Base-by-base conservation (phyloP, 257 asterid species). In the Forsythia viridissima region DNA sequence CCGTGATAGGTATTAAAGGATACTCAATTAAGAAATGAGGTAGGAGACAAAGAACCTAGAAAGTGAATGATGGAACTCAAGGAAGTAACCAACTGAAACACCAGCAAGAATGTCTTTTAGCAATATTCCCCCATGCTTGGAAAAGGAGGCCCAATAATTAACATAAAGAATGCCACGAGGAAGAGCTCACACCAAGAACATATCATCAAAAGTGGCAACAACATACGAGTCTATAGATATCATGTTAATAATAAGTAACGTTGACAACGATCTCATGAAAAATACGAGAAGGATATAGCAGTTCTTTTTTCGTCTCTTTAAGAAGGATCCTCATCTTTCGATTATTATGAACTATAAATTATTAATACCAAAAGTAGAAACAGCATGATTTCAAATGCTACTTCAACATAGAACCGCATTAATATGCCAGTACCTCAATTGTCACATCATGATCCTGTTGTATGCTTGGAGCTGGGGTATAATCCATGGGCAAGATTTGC, bases 361-460 rank as follows among this genome's bases (percentile, higher is more conserved):
- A 30, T 30, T 30, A 18, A 57, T 57, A 6, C 3, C 66, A 57
- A 18, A 55, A 57, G n/a, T 63, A 6, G 39, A 63, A 46, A 24
- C 13, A 59, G 8, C 36, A 59, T 21, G 16, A 24, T 20, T 61
- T 61, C n/a, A 20, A 66, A 52, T 30, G 13, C 39, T 12, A 0
- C 30, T 21, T 15, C 12, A 48, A 61, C 20, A 46, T 8, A 57
- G 67, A 7, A 61, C 13, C 15, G 0, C 7, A 41, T 24, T 6
- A 36, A 44, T 59, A 40, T 5, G 69, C 44, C 21, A 65, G 30
- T 86, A 92, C 98, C 97, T 91, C 92, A 72, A 92, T 89, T 16
- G 89, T 96, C 18, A 96, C 97, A 21, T 88, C 89, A 42, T 92
- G 93, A 76, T 92, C 92, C 77, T 91, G 82, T 44, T 43, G 76